Percentiles rank a stretch among this genome's conserved stretches.
These are phyloP conservation scores for Fusarium hainanense DNA, from an alignment of 2,329 filamentous ascomycete species.

Conservation along the genomic window DNA sequence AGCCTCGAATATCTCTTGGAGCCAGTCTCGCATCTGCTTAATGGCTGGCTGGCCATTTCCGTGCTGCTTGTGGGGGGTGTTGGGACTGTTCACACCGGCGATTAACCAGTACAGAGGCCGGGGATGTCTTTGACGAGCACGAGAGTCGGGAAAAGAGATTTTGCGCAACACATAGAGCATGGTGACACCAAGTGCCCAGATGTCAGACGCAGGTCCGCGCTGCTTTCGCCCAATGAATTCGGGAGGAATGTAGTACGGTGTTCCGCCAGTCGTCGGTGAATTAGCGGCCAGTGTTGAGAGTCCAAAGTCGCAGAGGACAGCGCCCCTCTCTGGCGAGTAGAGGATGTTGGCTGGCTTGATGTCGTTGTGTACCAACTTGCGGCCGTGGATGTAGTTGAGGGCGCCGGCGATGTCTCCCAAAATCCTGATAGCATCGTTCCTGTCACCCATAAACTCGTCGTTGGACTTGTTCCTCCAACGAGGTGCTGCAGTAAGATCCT, in stretches of 20 bases:
- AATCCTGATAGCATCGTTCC: slow-evolving; percentile 63
- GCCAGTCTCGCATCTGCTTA: slow-evolving; percentile 67
- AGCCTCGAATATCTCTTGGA: slow-evolving; percentile 63
- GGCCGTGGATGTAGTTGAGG: slow-evolving; percentile 66
- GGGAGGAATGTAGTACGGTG: slow-evolving; percentile 70
- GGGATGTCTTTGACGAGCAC: slow-evolving; percentile 60
- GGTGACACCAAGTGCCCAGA: slow-evolving; percentile 69
- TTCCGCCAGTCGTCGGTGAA: slow-evolving; percentile 64
- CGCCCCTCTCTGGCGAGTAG: slow-evolving; percentile 67
- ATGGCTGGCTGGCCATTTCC: slow-evolving; percentile 57
- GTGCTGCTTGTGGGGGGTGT: slow-evolving; percentile 47
- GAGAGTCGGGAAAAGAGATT: slow-evolving; percentile 65
- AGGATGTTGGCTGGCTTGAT: slow-evolving; percentile 72
- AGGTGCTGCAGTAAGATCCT: slow-evolving; percentile 61
- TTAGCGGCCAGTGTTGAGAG: slow-evolving; percentile 62
- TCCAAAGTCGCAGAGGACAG: slow-evolving; percentile 70
- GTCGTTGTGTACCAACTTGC: slow-evolving; percentile 68
- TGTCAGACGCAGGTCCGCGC: slow-evolving; percentile 66
- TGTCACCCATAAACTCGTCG: slow-evolving; percentile 63
- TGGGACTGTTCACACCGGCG: slow-evolving; percentile 62
- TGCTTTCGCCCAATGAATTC: slow-evolving; percentile 68
- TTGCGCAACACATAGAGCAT: slow-evolving; percentile 70
- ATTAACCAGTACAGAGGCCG: slow-evolving; percentile 69
- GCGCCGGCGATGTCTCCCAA: slow-evolving; percentile 65
- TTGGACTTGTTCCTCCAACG: slow-evolving; percentile 61